phyloP scores from a whole-genome alignment of 176 grass and related monocot genomes.

The Raddia guianensis region DNA sequence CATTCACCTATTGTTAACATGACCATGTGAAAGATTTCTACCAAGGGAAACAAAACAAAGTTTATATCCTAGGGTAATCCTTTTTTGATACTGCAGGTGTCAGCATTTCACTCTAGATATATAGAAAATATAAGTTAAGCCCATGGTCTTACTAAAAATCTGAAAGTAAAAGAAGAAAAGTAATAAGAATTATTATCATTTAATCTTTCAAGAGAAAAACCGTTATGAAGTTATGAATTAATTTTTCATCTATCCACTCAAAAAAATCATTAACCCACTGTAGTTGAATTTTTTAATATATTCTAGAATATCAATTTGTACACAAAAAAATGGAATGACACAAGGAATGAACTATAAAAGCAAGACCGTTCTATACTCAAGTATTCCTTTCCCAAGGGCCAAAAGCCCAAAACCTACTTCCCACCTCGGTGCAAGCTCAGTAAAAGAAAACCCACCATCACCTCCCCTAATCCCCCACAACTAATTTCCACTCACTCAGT shows the following conservation, averaged over 20 bases:
- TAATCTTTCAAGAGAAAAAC: constrained; percentile 8
- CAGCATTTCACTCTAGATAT: constrained; percentile 20
- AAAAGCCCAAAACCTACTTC: too few relatives aligned
- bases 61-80: background rate
- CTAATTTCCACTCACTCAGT: too few relatives aligned
- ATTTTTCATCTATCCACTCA: background rate
- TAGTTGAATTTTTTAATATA: background rate
- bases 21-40: background rate
- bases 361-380: too few relatives aligned
- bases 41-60: constrained; percentile 4
- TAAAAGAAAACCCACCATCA: too few relatives aligned
- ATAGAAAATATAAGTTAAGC: constrained; percentile 9
- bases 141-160: background rate
- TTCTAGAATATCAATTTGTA: background rate
- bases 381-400: too few relatives aligned
- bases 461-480: too few relatives aligned
- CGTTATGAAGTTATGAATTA: constrained; percentile 1
- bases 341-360: constrained; percentile 30
- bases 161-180: background rate
- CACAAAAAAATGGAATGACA: background rate
- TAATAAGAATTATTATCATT: constrained; percentile 1
- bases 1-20: constrained; percentile 11
- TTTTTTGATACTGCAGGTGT: background rate
- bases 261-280: background rate
- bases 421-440: too few relatives aligned